Evolutionary conservation across 768 basidiomycete genomes (phyloP).

Genomic region (Termitomyces titanicus): DNA sequence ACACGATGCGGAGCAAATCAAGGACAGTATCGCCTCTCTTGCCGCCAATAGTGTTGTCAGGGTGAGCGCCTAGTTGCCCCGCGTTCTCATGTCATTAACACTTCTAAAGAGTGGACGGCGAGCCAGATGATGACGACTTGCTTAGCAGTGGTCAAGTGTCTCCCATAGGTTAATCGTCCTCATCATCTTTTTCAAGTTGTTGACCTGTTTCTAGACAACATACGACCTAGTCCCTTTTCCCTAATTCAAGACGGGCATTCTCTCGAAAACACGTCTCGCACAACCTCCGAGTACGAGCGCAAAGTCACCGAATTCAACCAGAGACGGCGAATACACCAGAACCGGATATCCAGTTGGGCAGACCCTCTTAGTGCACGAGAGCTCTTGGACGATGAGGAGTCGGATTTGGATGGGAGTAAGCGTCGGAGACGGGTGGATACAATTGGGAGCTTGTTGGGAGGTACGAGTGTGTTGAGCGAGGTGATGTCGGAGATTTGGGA

Average conservation of each 20-base stretch:
- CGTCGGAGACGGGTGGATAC: constrained; percentile 3
- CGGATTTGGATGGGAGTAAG: constrained; percentile 12
- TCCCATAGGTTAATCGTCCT: constrained; percentile 50
- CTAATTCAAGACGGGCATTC: constrained; percentile 15
- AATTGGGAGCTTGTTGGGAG: constrained; percentile 3
- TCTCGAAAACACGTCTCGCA: constrained; percentile 15
- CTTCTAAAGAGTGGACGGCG: constrained; percentile 12
- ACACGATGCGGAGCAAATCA: constrained; percentile 5
- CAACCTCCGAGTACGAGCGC: constrained; percentile 29
- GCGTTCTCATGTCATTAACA: not conserved
- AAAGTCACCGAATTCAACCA: constrained; percentile 34
- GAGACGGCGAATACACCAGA: constrained; percentile 36
- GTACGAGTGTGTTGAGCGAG: constrained; percentile 8
- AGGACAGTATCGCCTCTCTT: constrained; percentile 29
- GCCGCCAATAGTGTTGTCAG: constrained; percentile 26
- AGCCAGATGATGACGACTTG: constrained; percentile 56
- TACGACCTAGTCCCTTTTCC: constrained; percentile 19
- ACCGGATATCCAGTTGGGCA: constrained; percentile 51
- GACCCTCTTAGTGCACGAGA: constrained; percentile 44
- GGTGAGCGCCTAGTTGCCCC: constrained; percentile 14
- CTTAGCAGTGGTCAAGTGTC: constrained; percentile 78
- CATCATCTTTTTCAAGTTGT: not conserved
- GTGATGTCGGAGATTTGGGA: constrained; percentile 9
- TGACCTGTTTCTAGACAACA: constrained; percentile 9
- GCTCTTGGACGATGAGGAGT: constrained; percentile 26